Evolutionary conservation across 805 yeast genomes (phyloP).

Genomic region (Kluyveromyces starmeri): DNA sequence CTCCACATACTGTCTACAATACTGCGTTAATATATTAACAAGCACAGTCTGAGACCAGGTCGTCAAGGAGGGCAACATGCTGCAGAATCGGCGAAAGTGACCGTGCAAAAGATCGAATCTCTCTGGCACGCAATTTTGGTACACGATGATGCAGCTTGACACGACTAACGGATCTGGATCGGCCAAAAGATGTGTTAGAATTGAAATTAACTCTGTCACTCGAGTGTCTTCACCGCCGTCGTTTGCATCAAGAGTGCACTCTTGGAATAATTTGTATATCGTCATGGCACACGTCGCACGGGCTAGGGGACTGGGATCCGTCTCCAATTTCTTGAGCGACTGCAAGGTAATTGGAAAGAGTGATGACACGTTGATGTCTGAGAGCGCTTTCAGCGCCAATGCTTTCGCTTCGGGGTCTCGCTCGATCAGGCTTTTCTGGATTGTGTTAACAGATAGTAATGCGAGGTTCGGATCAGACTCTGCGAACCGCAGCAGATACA

Average conservation of each 20-base stretch:
- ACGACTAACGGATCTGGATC: conserved; percentile 63
- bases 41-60: conserved; percentile 59
- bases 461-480: conserved; percentile 86
- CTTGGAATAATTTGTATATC: conserved; percentile 44
- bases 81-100: conserved; percentile 51
- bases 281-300: conserved; percentile 75
- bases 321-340: conserved; percentile 56
- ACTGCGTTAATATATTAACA: conserved; percentile 57
- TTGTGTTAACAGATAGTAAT: conserved; percentile 78
- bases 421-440: conserved; percentile 74
- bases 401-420: conserved; percentile 60
- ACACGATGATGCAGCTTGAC: conserved; percentile 55
- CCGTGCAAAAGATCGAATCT: conserved; percentile 63
- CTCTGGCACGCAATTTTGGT: conserved; percentile 44
- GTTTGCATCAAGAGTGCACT: conserved; percentile 35
- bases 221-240: conserved; percentile 24
- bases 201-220: conserved; percentile 37
- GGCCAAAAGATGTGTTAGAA: conserved; percentile 45
- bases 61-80: conserved; percentile 44
- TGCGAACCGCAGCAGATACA: conserved; percentile 67
- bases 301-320: conserved; percentile 71
- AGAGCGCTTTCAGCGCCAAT: conserved; percentile 65
- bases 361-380: conserved; percentile 76
- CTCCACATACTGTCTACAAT: conserved; percentile 52
- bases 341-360: conserved; percentile 70